Conservation (phyloP, 2,329 filamentous ascomycete genomes). For the Pyricularia sp. region DNA sequence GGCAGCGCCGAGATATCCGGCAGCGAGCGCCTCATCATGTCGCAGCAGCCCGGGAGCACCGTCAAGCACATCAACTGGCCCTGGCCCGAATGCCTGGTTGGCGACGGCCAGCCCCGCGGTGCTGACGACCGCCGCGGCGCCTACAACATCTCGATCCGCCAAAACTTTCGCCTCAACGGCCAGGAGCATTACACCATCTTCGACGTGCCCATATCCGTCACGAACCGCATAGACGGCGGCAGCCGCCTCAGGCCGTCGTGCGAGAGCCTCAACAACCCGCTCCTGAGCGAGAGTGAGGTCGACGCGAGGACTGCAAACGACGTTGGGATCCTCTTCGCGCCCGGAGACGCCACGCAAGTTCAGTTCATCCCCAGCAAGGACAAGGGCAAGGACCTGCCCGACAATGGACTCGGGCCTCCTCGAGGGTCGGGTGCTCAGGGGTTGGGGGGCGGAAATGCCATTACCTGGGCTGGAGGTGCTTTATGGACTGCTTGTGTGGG, state of each 20-base stretch:
- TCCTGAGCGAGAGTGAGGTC: constrained; percentile 37
- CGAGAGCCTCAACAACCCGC: constrained; percentile 39
- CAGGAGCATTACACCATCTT: constrained; percentile 60
- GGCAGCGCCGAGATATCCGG: constrained; percentile 43
- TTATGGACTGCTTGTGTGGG: constrained; percentile 23
- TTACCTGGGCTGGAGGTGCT: constrained; percentile 22
- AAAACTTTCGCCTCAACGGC: constrained; percentile 58
- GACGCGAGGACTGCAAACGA: constrained; percentile 27
- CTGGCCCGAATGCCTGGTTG: constrained; percentile 61
- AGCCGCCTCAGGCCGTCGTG: constrained; percentile 26
- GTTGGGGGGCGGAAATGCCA: constrained; percentile 19
- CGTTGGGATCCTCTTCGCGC: constrained; percentile 40
- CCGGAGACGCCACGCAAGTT: constrained; percentile 38
- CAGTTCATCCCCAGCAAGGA: constrained; percentile 20
- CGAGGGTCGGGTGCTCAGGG: constrained; percentile 11
- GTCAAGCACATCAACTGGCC: constrained; percentile 67
- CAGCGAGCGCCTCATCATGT: constrained; percentile 52
- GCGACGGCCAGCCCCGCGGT: constrained; percentile 39
- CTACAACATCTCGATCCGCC: constrained; percentile 66
- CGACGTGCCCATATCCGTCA: constrained; percentile 59
- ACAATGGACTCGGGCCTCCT: constrained; percentile 21
- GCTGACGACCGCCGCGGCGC: constrained; percentile 43
- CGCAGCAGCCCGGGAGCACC: constrained; percentile 54
- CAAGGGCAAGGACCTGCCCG: constrained; percentile 18
- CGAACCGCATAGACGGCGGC: constrained; percentile 51